A percentile compares a stretch with the other conserved stretches of the same genome.
phyloP scores from a whole-genome alignment of 1,284 basidiomycete genomes.

The Ganoderma multipileum region DNA sequence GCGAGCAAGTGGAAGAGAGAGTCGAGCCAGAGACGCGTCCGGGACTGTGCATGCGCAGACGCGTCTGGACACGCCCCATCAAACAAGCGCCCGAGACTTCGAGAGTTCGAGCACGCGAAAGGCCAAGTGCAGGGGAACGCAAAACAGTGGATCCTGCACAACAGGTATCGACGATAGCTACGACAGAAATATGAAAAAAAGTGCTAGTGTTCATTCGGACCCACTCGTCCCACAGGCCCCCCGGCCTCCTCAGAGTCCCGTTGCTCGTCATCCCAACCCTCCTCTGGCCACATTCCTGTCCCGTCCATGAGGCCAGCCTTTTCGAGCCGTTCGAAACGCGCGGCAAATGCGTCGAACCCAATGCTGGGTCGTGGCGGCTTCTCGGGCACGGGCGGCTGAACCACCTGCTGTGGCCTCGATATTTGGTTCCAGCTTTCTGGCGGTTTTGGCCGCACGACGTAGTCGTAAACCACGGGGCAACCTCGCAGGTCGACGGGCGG shows the following conservation, averaged over 20 bases:
- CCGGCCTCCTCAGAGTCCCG: neutral
- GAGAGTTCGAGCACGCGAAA: neutral
- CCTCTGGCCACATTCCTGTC: constrained; percentile 30
- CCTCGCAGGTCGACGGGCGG: constrained; percentile 5
- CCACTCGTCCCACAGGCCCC: neutral
- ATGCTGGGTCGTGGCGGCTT: constrained; percentile 27
- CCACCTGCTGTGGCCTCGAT: constrained; percentile 31
- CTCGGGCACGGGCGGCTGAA: constrained; percentile 21
- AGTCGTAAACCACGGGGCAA: constrained; percentile 12
- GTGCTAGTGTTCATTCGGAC: neutral
- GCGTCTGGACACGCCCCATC: neutral
- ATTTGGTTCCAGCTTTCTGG: constrained; percentile 27
- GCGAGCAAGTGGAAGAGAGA: constrained; percentile 4
- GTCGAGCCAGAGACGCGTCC: constrained; percentile 11
- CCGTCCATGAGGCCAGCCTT: constrained; percentile 32
- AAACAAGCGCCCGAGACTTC: constrained; percentile 18
- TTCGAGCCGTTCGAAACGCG: constrained; percentile 30
- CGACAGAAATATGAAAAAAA: neutral
- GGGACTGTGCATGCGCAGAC: neutral
- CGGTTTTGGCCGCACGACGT: constrained; percentile 18
- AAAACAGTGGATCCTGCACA: constrained; percentile 11
- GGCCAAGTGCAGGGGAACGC: neutral
- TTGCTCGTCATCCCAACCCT: constrained; percentile 9
- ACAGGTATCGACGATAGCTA: constrained; percentile 18
- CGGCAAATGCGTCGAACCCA: constrained; percentile 32